These are phyloP conservation scores for Aspergillus pseudotamarii DNA, from an alignment of 2,329 filamentous ascomycete species.

Conservation along the genomic window DNA sequence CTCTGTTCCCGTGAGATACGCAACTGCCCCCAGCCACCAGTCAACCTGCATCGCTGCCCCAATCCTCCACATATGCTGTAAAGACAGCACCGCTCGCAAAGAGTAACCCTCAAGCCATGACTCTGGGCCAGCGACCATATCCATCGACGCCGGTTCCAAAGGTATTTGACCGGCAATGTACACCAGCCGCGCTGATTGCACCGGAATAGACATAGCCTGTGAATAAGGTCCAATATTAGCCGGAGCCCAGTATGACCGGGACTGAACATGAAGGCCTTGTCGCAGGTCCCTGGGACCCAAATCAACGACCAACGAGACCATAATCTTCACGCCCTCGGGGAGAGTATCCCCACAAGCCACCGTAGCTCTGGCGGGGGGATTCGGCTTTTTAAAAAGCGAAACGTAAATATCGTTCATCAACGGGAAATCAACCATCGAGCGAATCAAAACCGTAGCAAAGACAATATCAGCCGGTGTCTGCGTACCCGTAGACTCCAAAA, in stretches of 20 bases:
- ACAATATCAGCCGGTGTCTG: slow-evolving; percentile 44
- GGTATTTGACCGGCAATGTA: slow-evolving; percentile 91
- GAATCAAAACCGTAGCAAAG: slow-evolving; percentile 67
- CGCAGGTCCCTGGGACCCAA: slow-evolving; percentile 34
- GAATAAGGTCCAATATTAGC: slow-evolving; percentile 98
- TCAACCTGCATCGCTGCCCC: slow-evolving; percentile 70
- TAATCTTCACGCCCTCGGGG: slow-evolving; percentile 61
- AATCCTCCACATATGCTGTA: slow-evolving; percentile 90
- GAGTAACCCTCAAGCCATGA: slow-evolving; percentile 46
- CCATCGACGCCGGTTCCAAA: slow-evolving; percentile 79
- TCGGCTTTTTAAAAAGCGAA: slow-evolving; percentile 72
- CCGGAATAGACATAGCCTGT: slow-evolving; percentile 66
- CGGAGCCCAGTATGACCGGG: slow-evolving; percentile 93
- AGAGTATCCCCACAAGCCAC: slow-evolving; percentile 73
- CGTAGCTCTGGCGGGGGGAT: slow-evolving; percentile 83
- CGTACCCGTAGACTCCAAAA: slow-evolving; percentile 23
- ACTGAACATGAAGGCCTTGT: slow-evolving; percentile 81
- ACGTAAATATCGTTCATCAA: slow-evolving; percentile 76
- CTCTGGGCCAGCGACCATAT: slow-evolving; percentile 34
- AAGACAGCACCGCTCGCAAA: slow-evolving; percentile 68
- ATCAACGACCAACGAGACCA: slow-evolving; percentile 59
- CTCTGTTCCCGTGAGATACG: slow-evolving; percentile 64
- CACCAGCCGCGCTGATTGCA: slow-evolving; percentile 47
- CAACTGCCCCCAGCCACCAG: slow-evolving; percentile 75
- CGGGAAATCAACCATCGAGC: slow-evolving; percentile 78